Evolutionary conservation across 306 rosid genomes (phyloP), one percentile per base, ranked within the genome.

Genomic region (Malus fusca): DNA sequence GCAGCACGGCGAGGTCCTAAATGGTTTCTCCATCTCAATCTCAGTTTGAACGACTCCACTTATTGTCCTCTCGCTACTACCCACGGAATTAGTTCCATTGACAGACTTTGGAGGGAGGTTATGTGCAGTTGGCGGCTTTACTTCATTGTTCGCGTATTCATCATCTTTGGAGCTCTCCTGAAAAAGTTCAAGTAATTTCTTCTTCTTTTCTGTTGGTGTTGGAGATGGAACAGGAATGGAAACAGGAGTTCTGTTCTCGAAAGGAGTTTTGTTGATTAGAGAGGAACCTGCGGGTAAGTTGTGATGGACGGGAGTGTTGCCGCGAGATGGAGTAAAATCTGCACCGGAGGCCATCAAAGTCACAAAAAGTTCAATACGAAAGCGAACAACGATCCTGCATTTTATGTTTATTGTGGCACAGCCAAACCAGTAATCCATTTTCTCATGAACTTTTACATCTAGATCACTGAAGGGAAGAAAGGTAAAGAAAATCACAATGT

Each of bases 311-410:
- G 98, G 98, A 42, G 98, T 89, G 87, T 70, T 87, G 26, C 97
- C 97, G 2, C 90, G 89, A 42, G 98, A 92, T 63, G 99, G 97
- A 40, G 98, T 89, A 68, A 88, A 87, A 28, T 95, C 99, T 95
- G 88, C 74, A 79, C 48, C 23, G 42, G 44, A 63, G 35, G 19
- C 66, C 56, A 68, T 75, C 21, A 61, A 46, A 26, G 67, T 78
- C 28, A 66, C 25, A 77, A 58, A 84, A 56, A n/a, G 81, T 48
- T 53, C 61, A 43, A 52, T 60, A 68, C 71, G 40, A 48, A 48
- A 48, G 69, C 56, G 68, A 31, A 46, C 25, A 37, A 14, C 43
- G 42, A 66, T 68, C 79, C 68, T 48, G 44, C 59, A 72, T 25
- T 79, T 22, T 70, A 79, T 28, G 28, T 37, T 65, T 66, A n/a